Evolutionary conservation across 345 rosid genomes (phyloP), one percentile per base, ranked within the genome.

Genomic region (Chamaenerion angustifolium): DNA sequence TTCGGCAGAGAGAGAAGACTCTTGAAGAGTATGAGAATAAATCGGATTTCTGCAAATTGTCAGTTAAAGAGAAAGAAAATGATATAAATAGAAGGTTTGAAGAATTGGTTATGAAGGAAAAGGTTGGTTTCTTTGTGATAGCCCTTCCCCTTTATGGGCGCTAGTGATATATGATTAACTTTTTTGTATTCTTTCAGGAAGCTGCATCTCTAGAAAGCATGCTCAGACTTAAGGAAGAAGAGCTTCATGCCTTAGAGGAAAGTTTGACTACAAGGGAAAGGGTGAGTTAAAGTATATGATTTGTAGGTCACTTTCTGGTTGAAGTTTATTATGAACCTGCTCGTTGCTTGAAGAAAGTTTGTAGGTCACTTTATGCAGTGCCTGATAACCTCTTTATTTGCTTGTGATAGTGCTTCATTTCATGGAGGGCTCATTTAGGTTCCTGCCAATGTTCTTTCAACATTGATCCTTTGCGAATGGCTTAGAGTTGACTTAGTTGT

Each of bases 191-290:
- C 55, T 52, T 52, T 19, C 71, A 90, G 94, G 76, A 70, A 54
- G 68, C 71, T 21, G 67, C 69, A 56, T 64, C 73, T 54, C 9
- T 63, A 27, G 64, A 71, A 63, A 65, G 64, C 57, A 62, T 45
- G 16, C 17, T 83, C 48, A 76, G 71, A 61, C 45, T 12, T 55
- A 81, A 81, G 55, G 92, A 80, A 64, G 75, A 73, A 59, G 76
- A 72, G 45, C 68, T 90, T 37, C 58, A 49, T 51, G 73, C 64
- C 25, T 59, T 78, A 72, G 92, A 83, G 75, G 75, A 81, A 62
- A 80, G 70, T 69, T 83, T 90, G 51, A 57, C 55, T 61, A 64
- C 54, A n/a, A 78, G 85, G 61, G 92, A 83, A 68, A 74, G 70
- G 72, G 95, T 83, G 65, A 83, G 88, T 59, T 42, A 16, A 16